A percentile compares a stretch with the other conserved stretches of the same genome.
These are phyloP conservation scores for Aphanoascus verrucosus DNA, from an alignment of 2,329 filamentous ascomycete genomes.

Conservation along the genomic window DNA sequence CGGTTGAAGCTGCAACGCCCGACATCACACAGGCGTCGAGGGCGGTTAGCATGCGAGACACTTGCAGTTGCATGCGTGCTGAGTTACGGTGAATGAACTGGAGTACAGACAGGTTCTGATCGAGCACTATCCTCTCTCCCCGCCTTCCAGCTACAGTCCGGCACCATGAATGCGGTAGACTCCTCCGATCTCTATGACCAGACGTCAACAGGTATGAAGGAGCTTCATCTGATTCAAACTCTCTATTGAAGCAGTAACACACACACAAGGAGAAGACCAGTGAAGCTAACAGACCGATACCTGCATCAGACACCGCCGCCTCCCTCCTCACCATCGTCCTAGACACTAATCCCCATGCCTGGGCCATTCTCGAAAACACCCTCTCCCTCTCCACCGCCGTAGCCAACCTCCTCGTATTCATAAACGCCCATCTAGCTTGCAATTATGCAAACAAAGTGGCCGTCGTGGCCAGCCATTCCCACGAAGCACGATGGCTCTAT, in stretches of 20 bases:
- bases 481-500: constrained; percentile 82
- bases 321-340: constrained; percentile 84
- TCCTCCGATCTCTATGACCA: constrained; percentile 47
- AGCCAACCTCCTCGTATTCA: constrained; percentile 84
- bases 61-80: too few species aligned
- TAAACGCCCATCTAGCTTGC: constrained; percentile 91
- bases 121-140: not conserved
- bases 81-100: not conserved
- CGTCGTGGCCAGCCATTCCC: constrained; percentile 77
- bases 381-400: constrained; percentile 76
- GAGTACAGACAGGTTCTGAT: not conserved
- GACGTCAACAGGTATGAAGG: constrained; percentile 33
- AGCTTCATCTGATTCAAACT: not conserved
- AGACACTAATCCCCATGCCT: constrained; percentile 93
- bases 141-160: not conserved
- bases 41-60: not conserved
- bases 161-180: constrained; percentile 54
- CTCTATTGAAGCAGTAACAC: not conserved
- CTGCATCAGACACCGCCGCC: constrained; percentile 40
- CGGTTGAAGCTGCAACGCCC: too few species aligned
- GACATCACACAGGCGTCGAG: not conserved
- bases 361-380: constrained; percentile 63
- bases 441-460: constrained; percentile 90
- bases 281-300: constrained; percentile 1
- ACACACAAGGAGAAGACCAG: not conserved